Evolutionary conservation across 768 basidiomycete species (phyloP), one percentile per base, ranked within the genome.

Genomic region (Mycena rebaudengoi): DNA sequence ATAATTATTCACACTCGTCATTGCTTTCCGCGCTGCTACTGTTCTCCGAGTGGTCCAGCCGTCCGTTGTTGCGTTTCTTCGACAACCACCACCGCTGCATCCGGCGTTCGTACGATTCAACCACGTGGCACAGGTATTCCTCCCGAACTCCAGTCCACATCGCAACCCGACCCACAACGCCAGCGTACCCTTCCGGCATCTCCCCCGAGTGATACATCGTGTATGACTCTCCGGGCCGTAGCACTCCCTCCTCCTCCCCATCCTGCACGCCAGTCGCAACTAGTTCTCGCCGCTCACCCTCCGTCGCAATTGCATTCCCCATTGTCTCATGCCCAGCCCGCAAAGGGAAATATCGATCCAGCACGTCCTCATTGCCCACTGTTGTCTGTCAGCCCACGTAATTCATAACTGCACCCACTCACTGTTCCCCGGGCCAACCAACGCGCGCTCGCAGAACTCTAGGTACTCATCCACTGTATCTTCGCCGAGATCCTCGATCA

Each of bases 181-280:
- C 52, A 30, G 78, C 79, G 64, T 86, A 86, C 46, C 86, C 86
- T 5, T 70, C 76, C 3, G 86, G 80, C 51, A 86, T 78, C 67
- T 95, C 95, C n/a, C 80, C 79, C n/a, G 83, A 78, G 32, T 87
- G 81, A 78, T 88, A 94, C 48, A 94, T 85, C 49, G 78, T 78
- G 76, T 91, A 88, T 50, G 76, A 75, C 62, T 86, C 85, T 2
- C 91, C 93, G 4, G 91, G 86, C 71, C 79, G 79, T 65, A 77
- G 62, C 50, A 35, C 32, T 10, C 14, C 53, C 62, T 55, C 66
- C 23, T 53, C 54, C 50, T 30, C 66, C 25, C 37, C 62, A 54
- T 46, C 50, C 55, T 49, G 66, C 30, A 59, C 53, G 62, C 44
- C 35, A 45, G 54, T 72, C 39, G 70, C 73, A 16, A 39, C 43